Conservation (phyloP, 805 yeast genomes). For the Candida gorgasii region DNA sequence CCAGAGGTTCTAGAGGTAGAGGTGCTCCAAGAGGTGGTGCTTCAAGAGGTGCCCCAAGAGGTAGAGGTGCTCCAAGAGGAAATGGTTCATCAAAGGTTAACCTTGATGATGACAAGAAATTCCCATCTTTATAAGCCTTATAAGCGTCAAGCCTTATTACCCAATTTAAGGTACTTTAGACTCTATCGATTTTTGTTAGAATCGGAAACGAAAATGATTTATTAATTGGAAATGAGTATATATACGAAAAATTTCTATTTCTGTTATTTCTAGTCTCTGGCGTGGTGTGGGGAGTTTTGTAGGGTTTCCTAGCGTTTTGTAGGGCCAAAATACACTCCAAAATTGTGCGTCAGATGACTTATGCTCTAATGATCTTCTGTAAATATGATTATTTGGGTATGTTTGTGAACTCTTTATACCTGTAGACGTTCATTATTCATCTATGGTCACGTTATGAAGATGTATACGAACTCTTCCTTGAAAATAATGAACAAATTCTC, state of each 20-base stretch:
- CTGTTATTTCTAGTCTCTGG: neutral
- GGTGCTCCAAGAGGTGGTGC: conserved; percentile 20
- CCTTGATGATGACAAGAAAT: conserved; percentile 58
- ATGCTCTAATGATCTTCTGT: no score
- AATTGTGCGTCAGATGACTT: no score
- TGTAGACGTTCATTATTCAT: no score
- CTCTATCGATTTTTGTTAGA: conserved; percentile 1
- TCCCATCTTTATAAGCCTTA: conserved; percentile 59
- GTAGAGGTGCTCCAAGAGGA: conserved; percentile 17
- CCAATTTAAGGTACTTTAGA: no score
- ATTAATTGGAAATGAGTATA: conserved; percentile 7
- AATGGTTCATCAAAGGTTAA: conserved; percentile 29
- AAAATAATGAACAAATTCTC: conserved; percentile 9
- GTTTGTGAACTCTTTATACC: no score
- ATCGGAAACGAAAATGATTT: conserved; percentile 8
- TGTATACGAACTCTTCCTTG: conserved; percentile 13
- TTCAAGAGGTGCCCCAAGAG: conserved; percentile 22
- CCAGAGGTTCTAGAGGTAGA: conserved; percentile 23
- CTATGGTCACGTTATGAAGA: conserved; percentile 10
- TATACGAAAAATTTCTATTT: neutral
- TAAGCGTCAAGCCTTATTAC: no score
- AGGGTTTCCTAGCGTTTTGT: no score
- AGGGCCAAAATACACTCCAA: no score
- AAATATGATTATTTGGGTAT: no score
- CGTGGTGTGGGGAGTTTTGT: neutral